Evolutionary conservation across 2,329 filamentous ascomycete genomes (phyloP).

Genomic region (Curvularia sp.): DNA sequence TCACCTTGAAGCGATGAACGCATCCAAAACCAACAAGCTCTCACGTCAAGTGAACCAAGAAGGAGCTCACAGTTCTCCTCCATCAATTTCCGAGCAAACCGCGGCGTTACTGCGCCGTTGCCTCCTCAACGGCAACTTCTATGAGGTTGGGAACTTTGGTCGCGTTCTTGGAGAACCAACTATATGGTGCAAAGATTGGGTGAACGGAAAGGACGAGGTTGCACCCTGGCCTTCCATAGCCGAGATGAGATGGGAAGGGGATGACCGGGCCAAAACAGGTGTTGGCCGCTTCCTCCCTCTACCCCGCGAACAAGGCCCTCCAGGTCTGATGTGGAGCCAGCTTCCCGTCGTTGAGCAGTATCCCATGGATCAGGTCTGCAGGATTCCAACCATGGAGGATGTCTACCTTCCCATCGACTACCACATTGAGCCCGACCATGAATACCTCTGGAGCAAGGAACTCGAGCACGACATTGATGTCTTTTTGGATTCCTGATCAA

Average conservation of each 20-base stretch:
- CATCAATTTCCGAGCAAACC: slow-evolving; percentile 17
- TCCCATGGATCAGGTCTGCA: slow-evolving; percentile 49
- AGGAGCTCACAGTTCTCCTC: slow-evolving; percentile 9
- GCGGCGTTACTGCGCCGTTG: slow-evolving; percentile 25
- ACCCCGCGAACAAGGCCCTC: slow-evolving; percentile 53
- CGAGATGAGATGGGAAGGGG: slow-evolving; percentile 58
- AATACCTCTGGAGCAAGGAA: slow-evolving; percentile 36
- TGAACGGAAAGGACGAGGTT: slow-evolving; percentile 45
- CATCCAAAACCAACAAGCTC: slow-evolving; percentile 26
- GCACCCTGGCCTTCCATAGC: slow-evolving; percentile 52
- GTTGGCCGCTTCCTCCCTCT: slow-evolving; percentile 54
- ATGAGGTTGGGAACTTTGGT: slow-evolving; percentile 33
- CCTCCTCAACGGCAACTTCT: slow-evolving; percentile 32
- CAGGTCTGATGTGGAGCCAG: slow-evolving; percentile 53
- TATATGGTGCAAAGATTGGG: slow-evolving; percentile 51
- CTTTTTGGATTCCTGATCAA: slow-evolving; percentile 27
- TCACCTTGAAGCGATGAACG: slow-evolving; percentile 39
- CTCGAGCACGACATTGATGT: slow-evolving; percentile 41
- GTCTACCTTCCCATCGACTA: slow-evolving; percentile 50
- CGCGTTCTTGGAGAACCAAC: slow-evolving; percentile 51
- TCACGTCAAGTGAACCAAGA: slow-evolving; percentile 27
- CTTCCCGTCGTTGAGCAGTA: slow-evolving; percentile 49
- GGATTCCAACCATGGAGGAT: slow-evolving; percentile 49
- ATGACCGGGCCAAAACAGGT: slow-evolving; percentile 55
- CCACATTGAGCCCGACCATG: slow-evolving; percentile 38